Evolutionary conservation across 2,329 filamentous ascomycete species (phyloP).

Genomic region (Blastomyces emzantsi): DNA sequence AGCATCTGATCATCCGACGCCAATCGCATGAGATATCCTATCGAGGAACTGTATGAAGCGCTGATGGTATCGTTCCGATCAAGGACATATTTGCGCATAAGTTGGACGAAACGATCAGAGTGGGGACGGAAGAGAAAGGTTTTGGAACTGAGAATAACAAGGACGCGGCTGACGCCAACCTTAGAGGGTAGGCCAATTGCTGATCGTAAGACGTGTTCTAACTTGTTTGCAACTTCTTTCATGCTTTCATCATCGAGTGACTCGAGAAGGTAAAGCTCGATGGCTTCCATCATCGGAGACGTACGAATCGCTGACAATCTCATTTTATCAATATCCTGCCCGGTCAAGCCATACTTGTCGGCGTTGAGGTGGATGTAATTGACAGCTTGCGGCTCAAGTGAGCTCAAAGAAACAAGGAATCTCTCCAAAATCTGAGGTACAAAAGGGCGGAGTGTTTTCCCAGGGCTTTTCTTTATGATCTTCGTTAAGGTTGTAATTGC

Average conservation of each 20-base stretch:
- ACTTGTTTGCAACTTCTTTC: slow-evolving; percentile 57
- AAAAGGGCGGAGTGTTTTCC: slow-evolving; percentile 68
- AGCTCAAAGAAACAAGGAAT: slow-evolving; percentile 72
- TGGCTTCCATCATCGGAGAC: slow-evolving; percentile 85
- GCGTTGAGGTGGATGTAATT: slow-evolving; percentile 92
- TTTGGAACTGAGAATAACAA: slow-evolving; percentile 75
- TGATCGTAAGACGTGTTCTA: slow-evolving; percentile 72
- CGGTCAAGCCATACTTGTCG: slow-evolving; percentile 70
- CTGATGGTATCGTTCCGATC: slow-evolving; percentile 93
- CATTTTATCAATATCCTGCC: slow-evolving; percentile 83
- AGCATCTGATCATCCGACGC: slow-evolving; percentile 52
- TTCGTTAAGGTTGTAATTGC: slow-evolving; percentile 75
- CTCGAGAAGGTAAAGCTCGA: slow-evolving; percentile 73
- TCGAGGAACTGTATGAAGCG: slow-evolving; percentile 74
- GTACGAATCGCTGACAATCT: slow-evolving; percentile 71
- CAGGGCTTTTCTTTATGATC: slow-evolving; percentile 76
- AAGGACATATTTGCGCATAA: slow-evolving; percentile 71
- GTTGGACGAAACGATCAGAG: slow-evolving; percentile 63
- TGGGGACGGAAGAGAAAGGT: slow-evolving; percentile 65
- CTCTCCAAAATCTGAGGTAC: slow-evolving; percentile 73
- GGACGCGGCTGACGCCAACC: slow-evolving; percentile 75
- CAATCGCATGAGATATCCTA: slow-evolving; percentile 70
- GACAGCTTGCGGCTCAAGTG: slow-evolving; percentile 77
- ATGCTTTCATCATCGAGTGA: slow-evolving; percentile 72
- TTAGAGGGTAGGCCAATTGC: slow-evolving; percentile 90